Evolutionary conservation across 495 filamentous ascomycete species (phyloP).

Genomic region (Achaetomiella virescens): DNA sequence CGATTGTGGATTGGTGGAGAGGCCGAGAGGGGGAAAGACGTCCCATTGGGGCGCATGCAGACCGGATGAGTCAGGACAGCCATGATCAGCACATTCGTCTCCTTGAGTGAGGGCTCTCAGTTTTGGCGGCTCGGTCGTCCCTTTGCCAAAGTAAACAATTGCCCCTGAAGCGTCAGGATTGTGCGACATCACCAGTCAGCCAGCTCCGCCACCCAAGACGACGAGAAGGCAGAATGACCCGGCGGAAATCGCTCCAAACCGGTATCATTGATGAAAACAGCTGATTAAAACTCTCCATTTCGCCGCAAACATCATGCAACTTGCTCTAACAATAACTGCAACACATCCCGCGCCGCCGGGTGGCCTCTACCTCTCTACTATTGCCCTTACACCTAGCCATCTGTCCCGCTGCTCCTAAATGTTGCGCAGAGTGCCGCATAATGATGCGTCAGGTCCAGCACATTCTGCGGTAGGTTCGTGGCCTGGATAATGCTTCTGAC

Average conservation of each 20-base stretch:
- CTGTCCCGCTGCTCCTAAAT: constrained; percentile 90
- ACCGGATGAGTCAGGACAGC: background rate
- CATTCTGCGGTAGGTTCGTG: constrained; percentile 84
- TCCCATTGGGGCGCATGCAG: background rate
- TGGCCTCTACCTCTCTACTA: background rate
- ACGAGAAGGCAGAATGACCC: background rate
- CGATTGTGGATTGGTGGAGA: background rate
- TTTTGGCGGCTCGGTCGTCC: background rate
- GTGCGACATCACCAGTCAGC: background rate
- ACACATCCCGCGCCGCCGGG: background rate
- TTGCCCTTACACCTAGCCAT: constrained; percentile 51
- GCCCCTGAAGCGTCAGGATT: background rate
- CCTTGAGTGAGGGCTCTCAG: background rate
- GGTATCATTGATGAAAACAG: background rate
- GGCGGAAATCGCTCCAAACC: background rate
- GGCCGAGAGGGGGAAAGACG: background rate
- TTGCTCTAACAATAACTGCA: background rate
- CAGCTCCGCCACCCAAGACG: background rate
- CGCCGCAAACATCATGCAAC: background rate
- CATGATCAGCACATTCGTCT: no score
- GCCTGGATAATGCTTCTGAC: constrained; percentile 95
- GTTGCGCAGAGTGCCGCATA: constrained; percentile 91
- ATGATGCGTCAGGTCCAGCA: constrained; percentile 91
- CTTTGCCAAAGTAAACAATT: background rate
- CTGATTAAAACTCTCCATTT: background rate